Conservation (phyloP, 129 eudicot species). For the Silybum marianum region DNA sequence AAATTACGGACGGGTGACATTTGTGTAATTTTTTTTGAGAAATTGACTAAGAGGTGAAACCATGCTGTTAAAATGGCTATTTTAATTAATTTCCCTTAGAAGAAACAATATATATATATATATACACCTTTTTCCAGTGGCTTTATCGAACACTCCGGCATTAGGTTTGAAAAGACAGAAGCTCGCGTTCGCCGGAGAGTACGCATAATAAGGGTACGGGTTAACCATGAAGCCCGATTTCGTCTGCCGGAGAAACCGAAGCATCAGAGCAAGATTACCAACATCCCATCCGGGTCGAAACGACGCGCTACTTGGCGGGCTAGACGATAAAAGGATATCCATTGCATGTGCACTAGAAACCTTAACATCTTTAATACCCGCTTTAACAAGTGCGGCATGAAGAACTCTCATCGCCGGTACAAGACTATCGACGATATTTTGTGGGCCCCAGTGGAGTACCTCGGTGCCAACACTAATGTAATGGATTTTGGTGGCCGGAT, state of each 20-base stretch:
- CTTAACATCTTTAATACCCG: constrained; percentile 51
- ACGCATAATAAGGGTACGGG: constrained; percentile 85
- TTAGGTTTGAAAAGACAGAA: constrained; percentile 51
- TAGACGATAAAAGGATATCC: constrained; percentile 59
- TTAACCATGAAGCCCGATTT: constrained; percentile 80
- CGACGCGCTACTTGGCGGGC: constrained; percentile 72
- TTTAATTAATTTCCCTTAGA: too few species aligned
- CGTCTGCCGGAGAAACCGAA: constrained; percentile 59
- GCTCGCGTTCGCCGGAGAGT: constrained; percentile 38
- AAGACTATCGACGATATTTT: constrained; percentile 36
- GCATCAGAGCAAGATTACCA: constrained; percentile 67
- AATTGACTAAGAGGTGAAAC: too few species aligned
- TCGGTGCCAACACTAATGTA: constrained; percentile 40
- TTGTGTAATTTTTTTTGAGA: too few species aligned
- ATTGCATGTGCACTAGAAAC: constrained; percentile 74
- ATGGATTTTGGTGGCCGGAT: constrained; percentile 39
- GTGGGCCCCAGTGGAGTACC: constrained; percentile 47
- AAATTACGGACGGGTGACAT: too few species aligned
- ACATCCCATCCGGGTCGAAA: constrained; percentile 89
- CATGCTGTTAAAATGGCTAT: too few species aligned
- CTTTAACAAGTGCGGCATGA: constrained; percentile 51
- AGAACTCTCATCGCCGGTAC: constrained; percentile 74
- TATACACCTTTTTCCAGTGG: constrained; percentile 36
- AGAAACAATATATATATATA: not conserved
- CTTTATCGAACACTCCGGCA: constrained; percentile 51